Conservation (phyloP, 106 monocot genomes). For the Allium cepa region DNA sequence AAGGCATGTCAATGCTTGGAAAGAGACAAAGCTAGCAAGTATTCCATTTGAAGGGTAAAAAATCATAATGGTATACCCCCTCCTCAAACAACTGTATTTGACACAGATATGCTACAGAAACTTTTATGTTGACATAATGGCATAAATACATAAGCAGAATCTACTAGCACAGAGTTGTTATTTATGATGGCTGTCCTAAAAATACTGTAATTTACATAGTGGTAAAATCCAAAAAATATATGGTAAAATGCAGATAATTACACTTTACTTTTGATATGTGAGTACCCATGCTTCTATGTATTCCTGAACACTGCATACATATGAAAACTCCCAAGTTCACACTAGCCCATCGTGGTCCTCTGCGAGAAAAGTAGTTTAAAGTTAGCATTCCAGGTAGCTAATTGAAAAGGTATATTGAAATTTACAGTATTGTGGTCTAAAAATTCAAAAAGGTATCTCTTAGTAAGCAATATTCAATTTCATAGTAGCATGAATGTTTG, state of each 20-base stretch:
- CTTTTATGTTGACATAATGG: background rate
- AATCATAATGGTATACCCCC: too few species aligned
- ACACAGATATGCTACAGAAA: background rate
- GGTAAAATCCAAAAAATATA: background rate
- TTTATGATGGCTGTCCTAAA: background rate
- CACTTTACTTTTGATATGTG: constrained; percentile 87
- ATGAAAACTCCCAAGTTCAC: constrained; percentile 96
- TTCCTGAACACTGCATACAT: constrained; percentile 98
- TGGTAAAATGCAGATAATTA: background rate
- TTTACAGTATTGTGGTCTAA: too few species aligned
- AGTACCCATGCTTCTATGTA: constrained; percentile 93
- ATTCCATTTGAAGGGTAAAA: too few species aligned
- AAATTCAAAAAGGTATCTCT: too few species aligned
- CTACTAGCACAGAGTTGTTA: background rate
- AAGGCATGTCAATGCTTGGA: background rate
- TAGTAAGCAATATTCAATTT: too few species aligned
- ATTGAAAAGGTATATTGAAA: too few species aligned
- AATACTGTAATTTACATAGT: background rate
- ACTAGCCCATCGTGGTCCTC: constrained; percentile 98
- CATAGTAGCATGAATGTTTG: too few species aligned
- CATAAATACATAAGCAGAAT: too few species aligned
- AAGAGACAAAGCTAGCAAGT: too few species aligned
- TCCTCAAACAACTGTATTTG: background rate
- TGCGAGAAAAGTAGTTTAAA: constrained; percentile 18
- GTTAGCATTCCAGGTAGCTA: too few species aligned